These are phyloP conservation scores for Podaxis mareebaensis DNA, from an alignment of 768 basidiomycete genomes.

Conservation along the genomic window DNA sequence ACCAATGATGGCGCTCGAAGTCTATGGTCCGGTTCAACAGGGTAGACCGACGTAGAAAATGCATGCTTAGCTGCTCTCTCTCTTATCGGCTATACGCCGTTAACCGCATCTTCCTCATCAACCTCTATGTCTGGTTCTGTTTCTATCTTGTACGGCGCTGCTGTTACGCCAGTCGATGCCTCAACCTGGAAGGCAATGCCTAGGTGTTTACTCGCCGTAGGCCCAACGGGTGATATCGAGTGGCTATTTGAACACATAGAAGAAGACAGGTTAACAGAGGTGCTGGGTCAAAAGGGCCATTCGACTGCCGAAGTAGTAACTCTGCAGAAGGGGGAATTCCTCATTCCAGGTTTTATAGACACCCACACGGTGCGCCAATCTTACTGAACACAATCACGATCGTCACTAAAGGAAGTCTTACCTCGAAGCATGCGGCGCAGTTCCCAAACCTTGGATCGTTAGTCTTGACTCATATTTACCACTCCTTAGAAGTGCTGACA, in stretches of 20 bases:
- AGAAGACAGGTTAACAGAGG: conserved; percentile 45
- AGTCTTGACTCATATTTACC: conserved; percentile 19
- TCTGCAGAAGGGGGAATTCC: conserved; percentile 59
- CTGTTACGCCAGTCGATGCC: conserved; percentile 53
- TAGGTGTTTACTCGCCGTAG: conserved; percentile 56
- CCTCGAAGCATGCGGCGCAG: conserved; percentile 73
- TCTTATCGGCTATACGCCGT: neutral
- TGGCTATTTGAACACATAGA: conserved; percentile 70
- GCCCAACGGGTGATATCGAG: conserved; percentile 49
- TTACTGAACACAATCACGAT: neutral
- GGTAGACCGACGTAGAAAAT: neutral
- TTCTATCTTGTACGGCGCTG: conserved; percentile 51
- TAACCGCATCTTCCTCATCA: neutral
- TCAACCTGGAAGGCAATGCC: conserved; percentile 47
- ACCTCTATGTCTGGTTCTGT: conserved; percentile 20
- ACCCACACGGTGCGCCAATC: conserved; percentile 76
- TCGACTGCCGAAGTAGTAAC: conserved; percentile 40
- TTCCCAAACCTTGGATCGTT: conserved; percentile 71
- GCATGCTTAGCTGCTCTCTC: neutral
- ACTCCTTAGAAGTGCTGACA: neutral
- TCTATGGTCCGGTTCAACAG: neutral
- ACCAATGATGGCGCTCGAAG: neutral
- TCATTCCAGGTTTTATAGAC: conserved; percentile 89
- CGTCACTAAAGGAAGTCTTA: neutral
- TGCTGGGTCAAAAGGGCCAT: conserved; percentile 52